Evolutionary conservation across 1,139 yeast species (phyloP), one percentile per base, ranked within the genome.

Genomic region (Sugiyamaella pinicola): DNA sequence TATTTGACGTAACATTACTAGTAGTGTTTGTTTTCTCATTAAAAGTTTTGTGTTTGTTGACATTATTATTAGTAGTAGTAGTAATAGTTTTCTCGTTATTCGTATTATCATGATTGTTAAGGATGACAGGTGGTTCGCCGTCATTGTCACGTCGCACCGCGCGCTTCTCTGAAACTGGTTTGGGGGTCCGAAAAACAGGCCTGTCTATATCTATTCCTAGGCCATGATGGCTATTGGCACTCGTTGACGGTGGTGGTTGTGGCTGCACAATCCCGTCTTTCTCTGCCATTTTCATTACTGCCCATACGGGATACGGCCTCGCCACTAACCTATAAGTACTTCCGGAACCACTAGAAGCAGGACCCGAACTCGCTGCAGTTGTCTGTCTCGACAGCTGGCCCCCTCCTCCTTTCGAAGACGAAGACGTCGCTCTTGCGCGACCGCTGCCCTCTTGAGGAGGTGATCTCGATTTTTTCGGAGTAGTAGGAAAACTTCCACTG

Each of bases 241-340:
- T 5, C 2, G 31, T 28, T 7, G 21, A 7, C 17, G 2, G 35
- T 7, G 4, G 35, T 31, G 15, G 35, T 17, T 19, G 5, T 15
- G 37, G 37, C 37, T 7, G 12, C 12, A 33, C n/a, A 6, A n/a
- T 29, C n/a, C n/a, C 24, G 31, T 31, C 43, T 37, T 18, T 33
- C 3, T 13, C 46, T 9, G 24, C 24, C 18, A 31, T 37, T 10
- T 50, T 53, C 39, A 52, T 49, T 1, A 58, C 64, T 4, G 42
- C 49, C 64, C 64, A 62, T 22, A 58, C 62, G 8, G 65, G 65
- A 18, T 55, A 47, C 1, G 65, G 64, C 33, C 63, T 51, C 9
- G 64, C 59, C 7, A 60, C 57, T 17, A 58, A 52, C 12, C 49
- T 55, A 37, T 58, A 58, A 5, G 33, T 17, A 34, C 47, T 9